Evolutionary conservation across 192 early-diverging fungal species (phyloP), one percentile per base, ranked within the genome.

Genomic region (Linnemannia schmuckeri): DNA sequence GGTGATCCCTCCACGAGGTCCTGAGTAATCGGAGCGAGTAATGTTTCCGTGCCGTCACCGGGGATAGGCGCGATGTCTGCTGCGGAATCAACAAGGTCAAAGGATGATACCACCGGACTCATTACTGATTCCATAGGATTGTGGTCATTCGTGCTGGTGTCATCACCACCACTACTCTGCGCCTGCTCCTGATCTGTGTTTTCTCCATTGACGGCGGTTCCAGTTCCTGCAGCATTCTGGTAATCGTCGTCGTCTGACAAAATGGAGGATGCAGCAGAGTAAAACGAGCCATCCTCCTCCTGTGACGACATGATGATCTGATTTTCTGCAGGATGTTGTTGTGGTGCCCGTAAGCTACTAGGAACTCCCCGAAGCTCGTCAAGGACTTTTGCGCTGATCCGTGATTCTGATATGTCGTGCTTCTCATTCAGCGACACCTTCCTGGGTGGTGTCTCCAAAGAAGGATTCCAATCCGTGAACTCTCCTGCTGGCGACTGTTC

Each of bases 401-500:
- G 18, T 6, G 33, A n/a, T 0, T 63, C 40, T 33, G 37, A 22
- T 4, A 66, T 33, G 27, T 44, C 72, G 6, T 13, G 4, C 20
- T 57, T 35, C 1, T 54, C 74, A 6, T 44, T 33, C 27, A 37
- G 17, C 1, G 24, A n/a, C 6, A 20, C 44, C 13, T 72, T 73
- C 7, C 85, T 70, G 18, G 85, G 85, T 8, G 85, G 85, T 12
- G 85, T 87, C 66, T 87, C 85, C 22, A 87, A 33, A 41, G 61
- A 76, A 24, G 71, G 22, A 9, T 72, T 77, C 85, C 85, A 87
- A 3, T 69, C 85, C 12, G 22, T 40, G 22, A 77, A 68, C 8
- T 68, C 72, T 30, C 30, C 57, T 24, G 20, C 61, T 4, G 27
- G 13, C 13, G 46, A n/a, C 6, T 49, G 55, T 3, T 78, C 61